These are phyloP conservation scores for Melastoma candidum DNA, from an alignment of 441 rosid species.

Conservation along the genomic window DNA sequence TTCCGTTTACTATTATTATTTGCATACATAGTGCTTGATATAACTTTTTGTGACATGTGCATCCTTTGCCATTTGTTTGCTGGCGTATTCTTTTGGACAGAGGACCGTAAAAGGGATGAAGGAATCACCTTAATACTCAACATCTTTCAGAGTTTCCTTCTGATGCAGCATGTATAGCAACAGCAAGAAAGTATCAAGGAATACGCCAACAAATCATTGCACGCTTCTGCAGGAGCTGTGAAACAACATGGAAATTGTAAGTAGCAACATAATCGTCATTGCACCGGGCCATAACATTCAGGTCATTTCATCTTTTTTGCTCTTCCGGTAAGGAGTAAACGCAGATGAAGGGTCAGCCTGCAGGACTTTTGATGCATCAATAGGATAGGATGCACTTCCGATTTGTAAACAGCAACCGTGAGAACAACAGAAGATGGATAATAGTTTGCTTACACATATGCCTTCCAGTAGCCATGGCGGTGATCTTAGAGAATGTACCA, in stretches of 20 bases:
- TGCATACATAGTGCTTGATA: no score
- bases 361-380: no score
- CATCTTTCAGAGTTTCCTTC: conserved; percentile 73
- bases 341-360: no score
- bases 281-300: no score
- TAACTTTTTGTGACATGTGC: no score
- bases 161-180: conserved; percentile 80
- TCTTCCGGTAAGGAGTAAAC: no score
- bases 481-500: conserved; percentile 67
- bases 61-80: no score
- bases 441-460: conserved; percentile 53
- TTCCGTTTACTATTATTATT: no score
- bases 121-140: conserved; percentile 58
- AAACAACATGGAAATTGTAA: conserved; percentile 11
- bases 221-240: conserved; percentile 73
- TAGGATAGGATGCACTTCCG: no score
- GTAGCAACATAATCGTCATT: conserved; percentile 7
- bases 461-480: conserved; percentile 52
- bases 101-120: neutral
- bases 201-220: conserved; percentile 81
- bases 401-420: no score
- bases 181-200: conserved; percentile 83
- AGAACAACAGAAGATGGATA: neutral
- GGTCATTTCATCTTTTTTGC: no score
- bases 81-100: no score